phyloP scores from a whole-genome alignment of 768 basidiomycete species.

The Phylloporus sp. region DNA sequence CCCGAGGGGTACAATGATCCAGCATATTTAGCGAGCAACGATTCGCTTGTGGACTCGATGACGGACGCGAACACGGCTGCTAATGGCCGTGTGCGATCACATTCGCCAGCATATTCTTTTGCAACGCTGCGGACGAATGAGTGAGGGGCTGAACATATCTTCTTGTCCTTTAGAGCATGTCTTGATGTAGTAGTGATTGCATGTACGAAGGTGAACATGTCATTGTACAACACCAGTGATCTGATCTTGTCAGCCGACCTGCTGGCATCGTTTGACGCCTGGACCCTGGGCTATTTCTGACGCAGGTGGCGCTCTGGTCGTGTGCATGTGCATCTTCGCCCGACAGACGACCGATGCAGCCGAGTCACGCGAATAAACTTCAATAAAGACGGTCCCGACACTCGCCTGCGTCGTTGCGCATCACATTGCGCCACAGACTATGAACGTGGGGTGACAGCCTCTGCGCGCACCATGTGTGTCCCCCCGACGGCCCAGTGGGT shows the following conservation, averaged over 20 bases:
- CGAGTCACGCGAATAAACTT: too few species aligned
- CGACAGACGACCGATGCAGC: neutral
- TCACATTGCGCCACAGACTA: neutral
- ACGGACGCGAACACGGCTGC: slow-evolving; percentile 24
- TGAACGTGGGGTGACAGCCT: too few species aligned
- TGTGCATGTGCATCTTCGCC: neutral
- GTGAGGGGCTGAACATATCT: neutral
- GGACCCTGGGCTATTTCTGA: neutral
- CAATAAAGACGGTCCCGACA: too few species aligned
- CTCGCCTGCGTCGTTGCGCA: neutral
- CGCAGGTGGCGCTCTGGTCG: neutral
- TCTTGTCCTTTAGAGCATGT: slow-evolving; percentile 9
- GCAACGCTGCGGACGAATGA: slow-evolving; percentile 12
- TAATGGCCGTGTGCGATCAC: slow-evolving; percentile 21
- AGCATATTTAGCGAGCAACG: slow-evolving; percentile 23
- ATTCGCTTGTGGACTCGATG: slow-evolving; percentile 24
- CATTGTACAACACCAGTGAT: neutral
- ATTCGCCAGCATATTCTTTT: slow-evolving; percentile 20
- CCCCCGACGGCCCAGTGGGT: neutral
- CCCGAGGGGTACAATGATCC: slow-evolving; percentile 26
- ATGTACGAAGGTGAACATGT: slow-evolving; percentile 5
- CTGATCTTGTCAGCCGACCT: neutral
- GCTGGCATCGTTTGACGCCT: too few species aligned
- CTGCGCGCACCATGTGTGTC: neutral
- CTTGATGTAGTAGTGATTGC: neutral